Base-by-base conservation (phyloP, 2,329 filamentous ascomycete genomes). In the Bipolaris victoriae region DNA sequence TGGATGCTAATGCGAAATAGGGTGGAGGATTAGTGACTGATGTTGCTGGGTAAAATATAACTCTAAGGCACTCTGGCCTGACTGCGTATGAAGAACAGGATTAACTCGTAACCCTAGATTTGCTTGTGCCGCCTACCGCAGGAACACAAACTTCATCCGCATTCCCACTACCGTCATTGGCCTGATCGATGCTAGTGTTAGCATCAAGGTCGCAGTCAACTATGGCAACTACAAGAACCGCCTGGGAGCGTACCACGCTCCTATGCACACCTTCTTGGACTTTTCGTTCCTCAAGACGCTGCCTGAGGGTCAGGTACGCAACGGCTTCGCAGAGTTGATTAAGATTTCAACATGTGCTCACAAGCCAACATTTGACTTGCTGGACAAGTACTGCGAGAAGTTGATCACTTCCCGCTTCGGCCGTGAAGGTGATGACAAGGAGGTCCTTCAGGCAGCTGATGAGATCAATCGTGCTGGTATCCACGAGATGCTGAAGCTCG, bases 121-220 rank as follows among this genome's bases (percentile, higher is more conserved):
- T 66, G 88, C 88, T 5, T 91, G 88, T 71, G 88, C 88, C 24
- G 82, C 87, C 7, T 91, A 91, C 77, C 84, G 88, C 60, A 82
- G 89, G 65, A 90, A 86, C 76, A 90, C 88, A 41, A 90, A 90
- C 77, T 91, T 84, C 78, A 90, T 91, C 70, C 86, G 88, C 46
- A 83, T 91, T 7, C 89, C 89, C 1, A 91, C 89, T 0, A 91
- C 89, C 0, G 86, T 91, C 61, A 90, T 91, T 68, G 88, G 89
- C 9, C 80, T 91, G 46, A 91, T 91, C 58, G 89, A 91, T 69
- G 89, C 89, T 3, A 89, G 87, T 16, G 89, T 91, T 49, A 89
- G 86, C 35, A 91, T 91, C 80, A 90, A 91, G 72, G 88, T 91
- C n/a, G 89, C 87, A 11, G 88, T 91, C 67, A 91, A 91, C 79